Evolutionary conservation across 345 rosid genomes (phyloP), one percentile per base, ranked within the genome.

Genomic region (Hirschfeldia incana): DNA sequence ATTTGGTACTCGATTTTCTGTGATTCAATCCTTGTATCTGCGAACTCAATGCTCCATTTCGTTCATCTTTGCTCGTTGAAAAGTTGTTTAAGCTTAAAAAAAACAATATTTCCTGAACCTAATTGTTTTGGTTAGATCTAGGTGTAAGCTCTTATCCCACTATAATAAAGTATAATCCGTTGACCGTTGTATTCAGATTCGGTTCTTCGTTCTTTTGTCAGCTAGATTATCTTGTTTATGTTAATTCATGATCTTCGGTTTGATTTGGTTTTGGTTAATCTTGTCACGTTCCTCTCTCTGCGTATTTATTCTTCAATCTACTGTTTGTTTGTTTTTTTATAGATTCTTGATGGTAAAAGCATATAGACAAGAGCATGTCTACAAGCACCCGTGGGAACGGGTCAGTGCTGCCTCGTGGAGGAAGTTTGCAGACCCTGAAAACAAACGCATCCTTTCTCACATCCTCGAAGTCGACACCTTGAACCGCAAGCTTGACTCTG

Each of bases 391-490:
- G 7, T 95, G 99, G 99, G 99, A 95, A 81, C 86, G 94, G 32
- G 99, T 95, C n/a, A 91, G 97, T 66, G 90, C 99, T 29, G 99
- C 96, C 17, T 93, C 98, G 11, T 95, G 99, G 98, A 96, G 99
- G 83, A 94, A 93, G 84, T 95, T 89, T 81, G 81, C 96, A 17
- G 97, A 95, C 71, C 92, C 96, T 4, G 98, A 93, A 83, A 93
- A 93, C 87, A 95, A 93, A 82, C 94, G 89, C 1, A 87, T 89
- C 13, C 81, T 90, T 27, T 90, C 94, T 4, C 98, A 93, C 51
- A 80, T 95, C 65, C 94, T 89, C 30, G 97, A 91, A 73, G 97
- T 91, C 67, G 97, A 95, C 79, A 93, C 97, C 7, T 84, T 93
- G 88, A 90, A 84, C 85, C 85, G 63, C 2, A 91, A 84, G 82